Conservation (phyloP, 2,329 filamentous ascomycete species). For the Nothomitra cinnamomea region DNA sequence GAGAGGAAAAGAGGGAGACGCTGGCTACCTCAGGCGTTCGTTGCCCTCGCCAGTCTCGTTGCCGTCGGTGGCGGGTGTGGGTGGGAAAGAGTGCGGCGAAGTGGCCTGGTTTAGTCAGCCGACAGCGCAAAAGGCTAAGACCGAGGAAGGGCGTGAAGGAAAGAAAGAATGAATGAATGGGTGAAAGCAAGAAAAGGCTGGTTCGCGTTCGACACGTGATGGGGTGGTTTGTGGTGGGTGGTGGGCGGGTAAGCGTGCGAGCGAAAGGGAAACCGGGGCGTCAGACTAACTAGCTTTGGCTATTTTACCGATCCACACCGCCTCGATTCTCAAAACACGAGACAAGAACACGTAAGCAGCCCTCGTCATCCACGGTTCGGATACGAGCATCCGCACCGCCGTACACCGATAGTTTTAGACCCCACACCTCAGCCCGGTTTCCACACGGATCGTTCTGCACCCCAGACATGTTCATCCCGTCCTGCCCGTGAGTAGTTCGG, state of each 20-base stretch:
- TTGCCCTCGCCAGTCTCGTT: no score
- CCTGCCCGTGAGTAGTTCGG: not conserved
- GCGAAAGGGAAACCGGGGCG: not conserved
- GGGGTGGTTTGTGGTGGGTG: no score
- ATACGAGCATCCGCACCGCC: not conserved
- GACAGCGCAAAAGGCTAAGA: no score
- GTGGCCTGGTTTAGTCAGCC: not conserved
- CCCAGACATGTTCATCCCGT: not conserved
- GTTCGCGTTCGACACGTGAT: no score
- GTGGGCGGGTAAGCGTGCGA: not conserved
- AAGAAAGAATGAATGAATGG: no score
- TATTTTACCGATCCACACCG: not conserved
- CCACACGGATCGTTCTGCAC: not conserved
- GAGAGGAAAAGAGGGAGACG: not conserved
- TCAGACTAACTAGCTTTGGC: not conserved
- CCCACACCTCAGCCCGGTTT: no score
- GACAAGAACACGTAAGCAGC: not conserved
- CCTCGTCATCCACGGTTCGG: not conserved
- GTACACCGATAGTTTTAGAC: no score
- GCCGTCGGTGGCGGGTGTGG: not conserved
- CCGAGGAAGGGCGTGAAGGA: no score
- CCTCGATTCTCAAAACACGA: not conserved
- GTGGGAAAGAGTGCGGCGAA: not conserved
- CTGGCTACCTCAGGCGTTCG: not conserved
- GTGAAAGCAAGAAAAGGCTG: no score